These are phyloP conservation scores for Vaccinium vitisidaea DNA, from an alignment of 148 eudicot species.

Conservation along the genomic window DNA sequence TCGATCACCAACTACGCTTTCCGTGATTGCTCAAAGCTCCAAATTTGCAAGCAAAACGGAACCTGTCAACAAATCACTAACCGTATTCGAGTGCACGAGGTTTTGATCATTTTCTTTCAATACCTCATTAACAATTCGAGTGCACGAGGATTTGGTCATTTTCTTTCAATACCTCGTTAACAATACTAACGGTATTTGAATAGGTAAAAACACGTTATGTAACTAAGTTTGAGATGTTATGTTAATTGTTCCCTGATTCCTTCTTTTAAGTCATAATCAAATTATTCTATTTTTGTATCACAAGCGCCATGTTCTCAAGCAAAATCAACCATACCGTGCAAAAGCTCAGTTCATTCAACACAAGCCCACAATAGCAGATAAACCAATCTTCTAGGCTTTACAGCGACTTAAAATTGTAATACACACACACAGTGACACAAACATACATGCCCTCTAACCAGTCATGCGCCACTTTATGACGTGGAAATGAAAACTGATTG, in stretches of 20 bases:
- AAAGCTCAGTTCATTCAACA: background rate
- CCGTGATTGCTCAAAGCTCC: background rate
- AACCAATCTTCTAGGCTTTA: background rate
- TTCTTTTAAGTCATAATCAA: no score
- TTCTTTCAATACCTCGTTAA: background rate
- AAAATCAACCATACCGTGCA: background rate
- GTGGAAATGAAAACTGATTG: background rate
- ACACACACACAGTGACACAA: background rate
- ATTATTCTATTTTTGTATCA: background rate
- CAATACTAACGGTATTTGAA: background rate
- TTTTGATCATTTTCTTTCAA: background rate
- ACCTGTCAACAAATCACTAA: constrained; percentile 1
- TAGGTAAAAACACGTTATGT: background rate
- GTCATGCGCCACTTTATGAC: background rate
- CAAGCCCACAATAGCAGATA: background rate
- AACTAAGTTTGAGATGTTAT: background rate
- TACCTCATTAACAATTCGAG: background rate
- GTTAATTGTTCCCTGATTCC: background rate
- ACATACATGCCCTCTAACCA: background rate
- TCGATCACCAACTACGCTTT: background rate
- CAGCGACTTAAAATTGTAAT: background rate
- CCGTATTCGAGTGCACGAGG: background rate
- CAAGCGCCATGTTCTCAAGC: background rate
- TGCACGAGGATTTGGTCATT: background rate
- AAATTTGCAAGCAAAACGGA: background rate